Percentiles rank a stretch among this genome's conserved stretches.
phyloP scores from a whole-genome alignment of 2,329 filamentous ascomycete species.

The Trichophyton simii region DNA sequence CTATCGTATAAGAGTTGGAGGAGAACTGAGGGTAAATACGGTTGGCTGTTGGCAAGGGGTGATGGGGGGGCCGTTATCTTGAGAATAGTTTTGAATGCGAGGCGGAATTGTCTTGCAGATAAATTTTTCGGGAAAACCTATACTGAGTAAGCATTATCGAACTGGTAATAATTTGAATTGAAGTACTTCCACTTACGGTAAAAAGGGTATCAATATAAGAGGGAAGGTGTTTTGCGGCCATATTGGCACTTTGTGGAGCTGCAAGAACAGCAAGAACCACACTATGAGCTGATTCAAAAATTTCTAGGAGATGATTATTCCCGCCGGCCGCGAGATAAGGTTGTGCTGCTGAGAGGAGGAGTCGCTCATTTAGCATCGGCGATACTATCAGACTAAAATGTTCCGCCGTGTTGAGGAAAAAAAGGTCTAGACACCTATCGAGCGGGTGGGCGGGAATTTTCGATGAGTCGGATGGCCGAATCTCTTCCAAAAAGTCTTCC shows the following conservation, averaged over 20 bases:
- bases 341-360: conserved; percentile 61
- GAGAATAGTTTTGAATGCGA: conserved; percentile 77
- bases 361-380: conserved; percentile 53
- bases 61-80: conserved; percentile 72
- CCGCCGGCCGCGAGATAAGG: conserved; percentile 57
- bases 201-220: conserved; percentile 77
- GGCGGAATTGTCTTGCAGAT: conserved; percentile 71
- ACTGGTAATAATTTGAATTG: background rate
- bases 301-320: conserved; percentile 46
- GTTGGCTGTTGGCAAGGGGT: conserved; percentile 57
- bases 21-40: conserved; percentile 64
- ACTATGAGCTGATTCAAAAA: conserved; percentile 85
- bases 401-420: conserved; percentile 77
- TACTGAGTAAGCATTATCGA: background rate
- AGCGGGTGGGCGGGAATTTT: conserved; percentile 52
- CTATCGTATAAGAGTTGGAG: conserved; percentile 65
- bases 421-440: conserved; percentile 65
- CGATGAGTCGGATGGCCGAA: conserved; percentile 44
- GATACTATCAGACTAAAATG: conserved; percentile 63
- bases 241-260: conserved; percentile 59
- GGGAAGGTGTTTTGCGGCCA: conserved; percentile 60
- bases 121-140: conserved; percentile 64
- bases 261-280: conserved; percentile 69
- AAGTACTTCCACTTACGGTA: conserved; percentile 27
- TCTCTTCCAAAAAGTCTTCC: conserved; percentile 53